A percentile compares a stretch with the other conserved stretches of the same genome.
phyloP scores from a whole-genome alignment of 2,329 filamentous ascomycete species.

The Tolypocladium ovalisporum region DNA sequence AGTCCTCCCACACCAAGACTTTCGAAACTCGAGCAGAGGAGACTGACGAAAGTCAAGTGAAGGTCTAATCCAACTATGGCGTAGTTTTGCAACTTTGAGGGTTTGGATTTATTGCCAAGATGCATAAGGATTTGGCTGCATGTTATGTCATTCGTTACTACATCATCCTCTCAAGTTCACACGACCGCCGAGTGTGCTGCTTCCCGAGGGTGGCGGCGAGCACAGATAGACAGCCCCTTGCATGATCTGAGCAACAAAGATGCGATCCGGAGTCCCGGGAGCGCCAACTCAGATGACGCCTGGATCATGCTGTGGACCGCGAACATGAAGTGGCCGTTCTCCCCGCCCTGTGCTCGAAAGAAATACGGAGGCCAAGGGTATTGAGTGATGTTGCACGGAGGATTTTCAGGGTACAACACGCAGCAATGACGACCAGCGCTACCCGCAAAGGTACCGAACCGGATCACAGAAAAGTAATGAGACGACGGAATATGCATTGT shows the following conservation, averaged over 20 bases:
- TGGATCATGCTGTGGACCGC: not conserved
- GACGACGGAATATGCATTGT: not conserved
- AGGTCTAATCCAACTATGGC: too few relatives aligned
- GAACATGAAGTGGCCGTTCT: not conserved
- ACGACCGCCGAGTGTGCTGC: not conserved
- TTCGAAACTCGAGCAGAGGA: too few relatives aligned
- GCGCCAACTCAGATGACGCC: not conserved
- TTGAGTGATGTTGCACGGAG: too few relatives aligned
- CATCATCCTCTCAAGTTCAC: not conserved
- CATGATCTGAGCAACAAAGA: not conserved
- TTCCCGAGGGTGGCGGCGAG: not conserved
- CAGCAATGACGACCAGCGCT: slow-evolving; percentile 2
- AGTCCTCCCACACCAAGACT: too few relatives aligned
- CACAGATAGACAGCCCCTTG: not conserved
- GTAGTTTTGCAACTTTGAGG: too few relatives aligned
- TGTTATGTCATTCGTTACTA: not conserved
- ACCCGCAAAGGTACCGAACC: slow-evolving; percentile 10
- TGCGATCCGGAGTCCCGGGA: not conserved
- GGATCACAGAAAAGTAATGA: not conserved
- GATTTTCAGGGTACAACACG: too few relatives aligned
- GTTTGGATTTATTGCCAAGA: too few relatives aligned
- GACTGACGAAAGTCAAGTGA: too few relatives aligned
- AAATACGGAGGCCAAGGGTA: too few relatives aligned
- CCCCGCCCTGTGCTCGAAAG: too few relatives aligned
- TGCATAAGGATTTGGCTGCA: not conserved